phyloP scores from a whole-genome alignment of 129 eudicot genomes.

The Lonicera japonica region DNA sequence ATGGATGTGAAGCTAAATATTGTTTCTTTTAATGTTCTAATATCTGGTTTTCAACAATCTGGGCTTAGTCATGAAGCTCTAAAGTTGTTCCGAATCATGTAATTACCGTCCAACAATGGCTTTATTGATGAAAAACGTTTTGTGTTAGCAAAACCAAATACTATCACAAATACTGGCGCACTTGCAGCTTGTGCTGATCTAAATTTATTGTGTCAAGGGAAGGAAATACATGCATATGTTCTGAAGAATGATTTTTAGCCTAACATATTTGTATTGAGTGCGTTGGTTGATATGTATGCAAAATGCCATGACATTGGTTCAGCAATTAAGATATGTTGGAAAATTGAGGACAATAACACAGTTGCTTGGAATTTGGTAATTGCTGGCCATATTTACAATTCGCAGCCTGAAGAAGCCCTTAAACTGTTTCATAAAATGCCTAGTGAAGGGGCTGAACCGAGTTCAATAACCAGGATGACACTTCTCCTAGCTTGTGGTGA shows the following conservation, averaged over 20 bases:
- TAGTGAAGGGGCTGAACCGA: slow-evolving; percentile 14
- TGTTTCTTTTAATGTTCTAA: slow-evolving; percentile 17
- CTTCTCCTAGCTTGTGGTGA: slow-evolving; percentile 8
- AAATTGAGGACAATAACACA: slow-evolving; percentile 13
- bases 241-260: slow-evolving; percentile 22
- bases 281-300: slow-evolving; percentile 34
- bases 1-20: slow-evolving; percentile 7
- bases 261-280: slow-evolving; percentile 26
- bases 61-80: slow-evolving; percentile 23
- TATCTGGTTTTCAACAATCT: slow-evolving; percentile 22
- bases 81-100: slow-evolving; percentile 22
- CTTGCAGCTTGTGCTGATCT: slow-evolving; percentile 40
- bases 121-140: neutral
- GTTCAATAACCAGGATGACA: slow-evolving; percentile 16
- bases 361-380: slow-evolving; percentile 34
- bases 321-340: slow-evolving; percentile 26
- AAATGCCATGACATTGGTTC: slow-evolving; percentile 26
- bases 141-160: slow-evolving; percentile 10
- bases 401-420: slow-evolving; percentile 13
- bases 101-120: slow-evolving; percentile 6
- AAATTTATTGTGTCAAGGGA: slow-evolving; percentile 21
- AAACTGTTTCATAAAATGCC: slow-evolving; percentile 14
- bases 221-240: slow-evolving; percentile 32
- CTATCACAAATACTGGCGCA: slow-evolving; percentile 22
- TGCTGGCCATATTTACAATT: slow-evolving; percentile 13